Evolutionary conservation across 192 early-diverging fungal species (phyloP).

Genomic region (Entomortierella chlamydospora): DNA sequence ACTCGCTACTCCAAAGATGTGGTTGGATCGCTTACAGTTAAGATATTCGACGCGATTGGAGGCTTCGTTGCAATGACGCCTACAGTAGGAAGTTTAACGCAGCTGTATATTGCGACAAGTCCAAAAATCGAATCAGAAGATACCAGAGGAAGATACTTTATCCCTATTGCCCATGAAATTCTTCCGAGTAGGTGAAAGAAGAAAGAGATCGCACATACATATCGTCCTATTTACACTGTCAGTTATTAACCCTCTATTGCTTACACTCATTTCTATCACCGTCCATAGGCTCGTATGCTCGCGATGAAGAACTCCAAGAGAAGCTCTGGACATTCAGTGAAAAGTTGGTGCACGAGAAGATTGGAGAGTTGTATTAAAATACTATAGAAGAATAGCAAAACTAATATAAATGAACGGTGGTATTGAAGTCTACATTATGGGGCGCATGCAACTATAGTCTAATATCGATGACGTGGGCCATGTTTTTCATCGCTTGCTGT

Average conservation of each 20-base stretch:
- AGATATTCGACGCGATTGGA: background rate
- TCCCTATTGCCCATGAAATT: slow-evolving; percentile 26
- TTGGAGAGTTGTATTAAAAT: no score
- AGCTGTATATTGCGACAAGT: slow-evolving; percentile 62
- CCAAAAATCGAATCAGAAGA: slow-evolving; percentile 61
- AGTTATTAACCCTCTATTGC: no score
- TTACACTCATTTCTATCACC: no score
- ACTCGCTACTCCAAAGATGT: background rate
- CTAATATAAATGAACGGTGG: no score
- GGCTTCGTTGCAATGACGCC: slow-evolving; percentile 6
- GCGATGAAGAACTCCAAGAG: slow-evolving; percentile 16
- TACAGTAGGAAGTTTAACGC: slow-evolving; percentile 54
- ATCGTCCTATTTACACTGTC: no score
- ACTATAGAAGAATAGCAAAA: no score
- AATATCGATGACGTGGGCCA: no score
- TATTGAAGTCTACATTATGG: no score
- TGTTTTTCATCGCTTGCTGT: no score
- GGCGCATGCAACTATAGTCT: no score
- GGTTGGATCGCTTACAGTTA: background rate
- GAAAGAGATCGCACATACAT: no score
- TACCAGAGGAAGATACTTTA: slow-evolving; percentile 32
- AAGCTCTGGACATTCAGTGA: slow-evolving; percentile 29
- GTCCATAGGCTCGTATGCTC: slow-evolving; percentile 12
- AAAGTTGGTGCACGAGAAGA: slow-evolving; percentile 12
- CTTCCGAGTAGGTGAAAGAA: slow-evolving; percentile 3